Conservation (phyloP, 805 yeast genomes). For the Wickerhamiella shivajii region DNA sequence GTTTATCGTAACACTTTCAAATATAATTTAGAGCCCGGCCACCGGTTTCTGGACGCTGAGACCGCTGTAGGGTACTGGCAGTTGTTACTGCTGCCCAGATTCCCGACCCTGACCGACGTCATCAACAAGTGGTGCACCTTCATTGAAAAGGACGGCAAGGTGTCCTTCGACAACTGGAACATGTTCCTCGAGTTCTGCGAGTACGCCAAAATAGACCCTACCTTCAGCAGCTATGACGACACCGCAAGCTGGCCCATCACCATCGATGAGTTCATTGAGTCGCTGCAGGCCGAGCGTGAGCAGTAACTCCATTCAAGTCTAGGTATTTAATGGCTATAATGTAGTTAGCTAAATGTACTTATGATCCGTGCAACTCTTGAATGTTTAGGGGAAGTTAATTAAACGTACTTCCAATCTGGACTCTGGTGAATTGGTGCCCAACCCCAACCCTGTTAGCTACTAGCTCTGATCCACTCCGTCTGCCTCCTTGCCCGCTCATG, state of each 20-base stretch:
- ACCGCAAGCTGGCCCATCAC: conserved; percentile 85
- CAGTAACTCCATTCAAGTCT: too few relatives aligned
- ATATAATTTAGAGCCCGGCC: conserved; percentile 43
- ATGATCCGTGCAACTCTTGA: too few relatives aligned
- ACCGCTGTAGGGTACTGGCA: conserved; percentile 68
- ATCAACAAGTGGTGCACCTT: conserved; percentile 40
- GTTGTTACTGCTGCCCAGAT: conserved; percentile 38
- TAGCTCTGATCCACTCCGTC: too few relatives aligned
- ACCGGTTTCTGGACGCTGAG: conserved; percentile 41
- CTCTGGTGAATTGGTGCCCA: too few relatives aligned
- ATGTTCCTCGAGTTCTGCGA: conserved; percentile 58
- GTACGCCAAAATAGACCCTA: conserved; percentile 36
- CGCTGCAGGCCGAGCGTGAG: conserved; percentile 22
- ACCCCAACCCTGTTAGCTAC: too few relatives aligned
- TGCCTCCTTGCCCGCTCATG: too few relatives aligned
- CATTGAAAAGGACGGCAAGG: conserved; percentile 27
- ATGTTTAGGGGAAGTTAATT: too few relatives aligned
- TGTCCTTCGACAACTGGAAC: conserved; percentile 70
- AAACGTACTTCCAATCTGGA: too few relatives aligned
- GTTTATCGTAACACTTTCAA: conserved; percentile 62
- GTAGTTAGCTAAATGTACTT: too few relatives aligned
- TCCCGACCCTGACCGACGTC: conserved; percentile 14
- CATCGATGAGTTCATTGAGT: conserved; percentile 69
- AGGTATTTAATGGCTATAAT: too few relatives aligned
- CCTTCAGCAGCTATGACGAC: conserved; percentile 50